Percentiles rank a stretch among this genome's conserved stretches.
These are phyloP conservation scores for Komagataella populi DNA, from an alignment of 805 yeast species.

Conservation along the genomic window DNA sequence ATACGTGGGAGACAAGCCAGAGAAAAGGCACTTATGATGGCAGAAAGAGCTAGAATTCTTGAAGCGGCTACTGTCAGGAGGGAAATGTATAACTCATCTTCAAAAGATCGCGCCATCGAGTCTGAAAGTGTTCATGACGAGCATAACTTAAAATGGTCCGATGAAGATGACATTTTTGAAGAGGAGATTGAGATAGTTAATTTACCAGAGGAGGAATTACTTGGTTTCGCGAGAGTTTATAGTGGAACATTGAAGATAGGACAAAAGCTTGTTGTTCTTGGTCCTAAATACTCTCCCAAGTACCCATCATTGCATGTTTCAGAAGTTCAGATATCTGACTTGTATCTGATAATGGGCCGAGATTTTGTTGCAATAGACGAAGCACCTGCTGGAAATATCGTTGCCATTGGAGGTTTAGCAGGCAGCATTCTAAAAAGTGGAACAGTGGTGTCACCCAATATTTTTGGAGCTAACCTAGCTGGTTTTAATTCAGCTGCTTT, in stretches of 20 bases:
- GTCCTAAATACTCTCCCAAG: slow-evolving; percentile 76
- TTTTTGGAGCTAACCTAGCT: slow-evolving; percentile 63
- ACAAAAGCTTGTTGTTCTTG: slow-evolving; percentile 60
- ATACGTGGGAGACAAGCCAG: slow-evolving; percentile 56
- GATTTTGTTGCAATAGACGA: slow-evolving; percentile 64
- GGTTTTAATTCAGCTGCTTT: slow-evolving; percentile 63
- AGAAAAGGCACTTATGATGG: slow-evolving; percentile 54
- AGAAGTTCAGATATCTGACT: slow-evolving; percentile 47
- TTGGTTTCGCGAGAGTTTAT: slow-evolving; percentile 82
- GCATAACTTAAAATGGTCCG: slow-evolving; percentile 41
- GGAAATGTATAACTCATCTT: neutral
- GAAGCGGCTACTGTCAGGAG: slow-evolving; percentile 1
- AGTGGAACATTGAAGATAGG: slow-evolving; percentile 76
- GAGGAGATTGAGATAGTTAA: slow-evolving; percentile 27
- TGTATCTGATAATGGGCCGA: slow-evolving; percentile 84
- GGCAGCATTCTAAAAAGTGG: slow-evolving; percentile 78
- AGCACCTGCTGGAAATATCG: slow-evolving; percentile 92
- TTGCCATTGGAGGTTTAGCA: slow-evolving; percentile 86
- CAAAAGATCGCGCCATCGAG: slow-evolving; percentile 9
- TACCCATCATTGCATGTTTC: slow-evolving; percentile 40
- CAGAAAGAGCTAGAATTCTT: slow-evolving; percentile 22
- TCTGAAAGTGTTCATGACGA: slow-evolving; percentile 22
- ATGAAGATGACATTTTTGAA: slow-evolving; percentile 31
- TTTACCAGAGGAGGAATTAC: slow-evolving; percentile 42
- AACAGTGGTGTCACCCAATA: slow-evolving; percentile 48